Evolutionary conservation across 495 filamentous ascomycete genomes (phyloP).

Genomic region (Xylaria sp.): DNA sequence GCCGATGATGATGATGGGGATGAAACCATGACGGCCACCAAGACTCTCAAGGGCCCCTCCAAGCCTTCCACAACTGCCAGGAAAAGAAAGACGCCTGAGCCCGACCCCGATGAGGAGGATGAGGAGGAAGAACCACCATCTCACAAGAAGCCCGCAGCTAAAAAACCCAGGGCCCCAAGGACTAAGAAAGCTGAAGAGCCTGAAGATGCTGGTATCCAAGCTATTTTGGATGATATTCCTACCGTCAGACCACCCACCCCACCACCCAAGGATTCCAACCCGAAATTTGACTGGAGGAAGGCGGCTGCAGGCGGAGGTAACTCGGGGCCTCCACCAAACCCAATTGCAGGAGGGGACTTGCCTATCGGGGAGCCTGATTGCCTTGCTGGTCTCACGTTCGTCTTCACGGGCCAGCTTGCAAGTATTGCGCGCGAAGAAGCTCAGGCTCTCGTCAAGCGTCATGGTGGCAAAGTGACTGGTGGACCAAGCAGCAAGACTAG

Average conservation of each 20-base stretch:
- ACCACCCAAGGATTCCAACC: conserved; percentile 65
- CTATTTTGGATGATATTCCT: conserved; percentile 88
- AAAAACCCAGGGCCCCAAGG: conserved; percentile 64
- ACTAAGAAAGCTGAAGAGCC: conserved; percentile 66
- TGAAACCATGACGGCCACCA: conserved; percentile 35
- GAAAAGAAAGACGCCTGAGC: conserved; percentile 56
- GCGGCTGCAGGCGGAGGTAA: conserved; percentile 59
- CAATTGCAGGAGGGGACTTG: conserved; percentile 71
- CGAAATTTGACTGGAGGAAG: conserved; percentile 75
- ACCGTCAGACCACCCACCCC: conserved; percentile 82
- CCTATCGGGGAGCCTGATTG: conserved; percentile 89
- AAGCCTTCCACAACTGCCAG: conserved; percentile 48
- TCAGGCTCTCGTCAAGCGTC: conserved; percentile 84
- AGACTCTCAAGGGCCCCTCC: conserved; percentile 45
- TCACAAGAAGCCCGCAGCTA: conserved; percentile 65
- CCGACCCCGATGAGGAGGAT: conserved; percentile 51
- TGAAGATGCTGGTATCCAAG: conserved; percentile 71
- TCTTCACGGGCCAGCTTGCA: conserved; percentile 91
- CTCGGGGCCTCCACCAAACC: conserved; percentile 64
- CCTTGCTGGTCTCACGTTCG: conserved; percentile 89
- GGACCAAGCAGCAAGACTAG: conserved; percentile 90
- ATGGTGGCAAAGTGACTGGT: conserved; percentile 89
- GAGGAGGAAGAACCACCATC: conserved; percentile 47
- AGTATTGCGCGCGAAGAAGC: conserved; percentile 84
- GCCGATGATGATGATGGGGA: conserved; percentile 53